A percentile compares a stretch with the other conserved stretches of the same genome.
These are phyloP conservation scores for Fraxinus excelsior DNA, from an alignment of 257 asterid genomes.

Conservation along the genomic window DNA sequence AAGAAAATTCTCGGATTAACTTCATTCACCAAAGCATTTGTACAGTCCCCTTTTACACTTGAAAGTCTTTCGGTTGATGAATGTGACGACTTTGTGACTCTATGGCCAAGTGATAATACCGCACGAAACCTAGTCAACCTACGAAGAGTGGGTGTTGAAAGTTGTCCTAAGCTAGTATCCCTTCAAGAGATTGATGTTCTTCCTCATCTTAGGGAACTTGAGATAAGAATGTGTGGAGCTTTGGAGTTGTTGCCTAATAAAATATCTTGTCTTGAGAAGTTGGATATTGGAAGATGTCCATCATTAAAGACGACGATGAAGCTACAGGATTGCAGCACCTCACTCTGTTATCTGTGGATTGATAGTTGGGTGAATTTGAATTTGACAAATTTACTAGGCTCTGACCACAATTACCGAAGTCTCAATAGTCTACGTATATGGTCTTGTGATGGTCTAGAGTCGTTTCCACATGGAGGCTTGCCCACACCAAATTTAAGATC, in stretches of 20 bases:
- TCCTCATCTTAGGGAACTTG: neutral
- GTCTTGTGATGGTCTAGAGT: too few species aligned
- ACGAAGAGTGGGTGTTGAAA: neutral
- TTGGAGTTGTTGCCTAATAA: neutral
- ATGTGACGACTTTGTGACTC: slow-evolving; percentile 10
- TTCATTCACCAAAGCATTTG: too few species aligned
- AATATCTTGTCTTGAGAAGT: neutral
- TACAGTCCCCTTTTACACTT: slow-evolving; percentile 15
- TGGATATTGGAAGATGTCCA: neutral
- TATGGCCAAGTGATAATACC: slow-evolving; percentile 12
- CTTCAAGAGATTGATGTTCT: neutral
- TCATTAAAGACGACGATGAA: too few species aligned
- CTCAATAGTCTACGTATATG: rapidly evolving
- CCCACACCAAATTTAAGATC: slow-evolving; percentile 15
- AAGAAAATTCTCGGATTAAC: neutral
- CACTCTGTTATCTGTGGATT: rapidly evolving
- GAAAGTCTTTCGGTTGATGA: neutral
- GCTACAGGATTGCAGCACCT: too few species aligned
- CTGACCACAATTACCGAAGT: too few species aligned
- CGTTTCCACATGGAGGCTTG: neutral
- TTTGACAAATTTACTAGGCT: too few species aligned
- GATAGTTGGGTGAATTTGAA: too few species aligned
- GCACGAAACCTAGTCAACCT: slow-evolving; percentile 9
- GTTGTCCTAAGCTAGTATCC: slow-evolving; percentile 12
- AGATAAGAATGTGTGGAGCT: neutral